Percentiles rank a stretch among this genome's conserved stretches.
phyloP scores from a whole-genome alignment of 345 rosid species.

The Aurinia saxatilis region DNA sequence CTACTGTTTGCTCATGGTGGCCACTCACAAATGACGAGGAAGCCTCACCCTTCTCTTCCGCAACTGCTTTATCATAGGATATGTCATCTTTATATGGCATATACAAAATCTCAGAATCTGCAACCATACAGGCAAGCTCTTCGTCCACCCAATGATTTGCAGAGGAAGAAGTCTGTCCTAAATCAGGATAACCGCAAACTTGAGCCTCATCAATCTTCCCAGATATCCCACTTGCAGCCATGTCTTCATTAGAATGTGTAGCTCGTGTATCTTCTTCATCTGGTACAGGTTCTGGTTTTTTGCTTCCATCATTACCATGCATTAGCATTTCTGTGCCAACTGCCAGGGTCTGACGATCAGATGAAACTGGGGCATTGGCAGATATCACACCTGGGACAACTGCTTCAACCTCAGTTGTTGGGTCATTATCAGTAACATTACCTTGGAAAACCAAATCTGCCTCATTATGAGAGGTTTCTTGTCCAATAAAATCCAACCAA shows the following conservation, averaged over 20 bases:
- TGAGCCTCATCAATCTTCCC: slow-evolving; percentile 29
- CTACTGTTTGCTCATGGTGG: too few species aligned
- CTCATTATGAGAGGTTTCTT: slow-evolving; percentile 15
- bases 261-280: slow-evolving; percentile 32
- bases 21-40: slow-evolving; percentile 43
- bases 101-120: slow-evolving; percentile 60
- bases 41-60: slow-evolving; percentile 44
- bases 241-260: slow-evolving; percentile 31
- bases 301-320: slow-evolving; percentile 11
- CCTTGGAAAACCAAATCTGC: slow-evolving; percentile 8
- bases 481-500: slow-evolving; percentile 31
- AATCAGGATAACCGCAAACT: slow-evolving; percentile 28
- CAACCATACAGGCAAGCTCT: slow-evolving; percentile 54
- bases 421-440: neutral
- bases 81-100: slow-evolving; percentile 47
- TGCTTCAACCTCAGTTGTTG: slow-evolving; percentile 19
- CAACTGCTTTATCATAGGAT: slow-evolving; percentile 23
- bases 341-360: slow-evolving; percentile 30
- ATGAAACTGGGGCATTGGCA: slow-evolving; percentile 22
- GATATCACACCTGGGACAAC: slow-evolving; percentile 24
- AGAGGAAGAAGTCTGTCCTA: slow-evolving; percentile 39
- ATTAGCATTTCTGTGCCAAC: slow-evolving; percentile 19
- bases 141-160: slow-evolving; percentile 56
- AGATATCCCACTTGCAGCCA: slow-evolving; percentile 24
- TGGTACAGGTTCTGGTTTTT: slow-evolving; percentile 31